Conservation (phyloP, 78 protist species). For the Trichosphaerium sp. region DNA sequence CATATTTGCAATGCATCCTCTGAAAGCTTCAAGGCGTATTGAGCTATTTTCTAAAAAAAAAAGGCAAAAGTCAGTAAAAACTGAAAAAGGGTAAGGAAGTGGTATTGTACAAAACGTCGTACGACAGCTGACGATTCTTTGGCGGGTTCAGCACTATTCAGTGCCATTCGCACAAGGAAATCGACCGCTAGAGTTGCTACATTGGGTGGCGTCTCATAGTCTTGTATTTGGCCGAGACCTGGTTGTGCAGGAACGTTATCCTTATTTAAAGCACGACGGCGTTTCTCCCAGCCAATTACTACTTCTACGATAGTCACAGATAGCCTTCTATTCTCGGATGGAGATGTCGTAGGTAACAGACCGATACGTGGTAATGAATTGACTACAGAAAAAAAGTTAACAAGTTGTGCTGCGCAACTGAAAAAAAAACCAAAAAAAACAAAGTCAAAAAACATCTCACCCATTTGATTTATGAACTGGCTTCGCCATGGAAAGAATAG, state of each 20-base stretch:
- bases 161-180: neutral
- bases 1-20: too few species aligned
- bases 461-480: conserved; percentile 78
- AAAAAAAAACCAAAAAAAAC: too few species aligned
- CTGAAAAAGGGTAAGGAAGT: too few species aligned
- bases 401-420: too few species aligned
- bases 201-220: too few species aligned
- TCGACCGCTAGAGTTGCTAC: conserved; percentile 1
- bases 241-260: neutral
- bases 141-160: neutral
- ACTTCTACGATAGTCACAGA: conserved; percentile 69
- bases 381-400: too few species aligned
- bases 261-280: too few species aligned
- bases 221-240: neutral
- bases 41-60: too few species aligned
- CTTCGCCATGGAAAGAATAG: conserved; percentile 61
- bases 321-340: conserved; percentile 68
- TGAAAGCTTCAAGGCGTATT: too few species aligned
- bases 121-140: neutral
- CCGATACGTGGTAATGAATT: conserved; percentile 68
- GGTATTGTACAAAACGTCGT: neutral
- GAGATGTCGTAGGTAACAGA: neutral
- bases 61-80: too few species aligned
- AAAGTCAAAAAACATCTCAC: too few species aligned
- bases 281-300: conserved; percentile 67